Percentiles rank a stretch among this genome's conserved stretches.
phyloP scores from a whole-genome alignment of 2,329 filamentous ascomycete genomes.

The Alternaria burnsii region DNA sequence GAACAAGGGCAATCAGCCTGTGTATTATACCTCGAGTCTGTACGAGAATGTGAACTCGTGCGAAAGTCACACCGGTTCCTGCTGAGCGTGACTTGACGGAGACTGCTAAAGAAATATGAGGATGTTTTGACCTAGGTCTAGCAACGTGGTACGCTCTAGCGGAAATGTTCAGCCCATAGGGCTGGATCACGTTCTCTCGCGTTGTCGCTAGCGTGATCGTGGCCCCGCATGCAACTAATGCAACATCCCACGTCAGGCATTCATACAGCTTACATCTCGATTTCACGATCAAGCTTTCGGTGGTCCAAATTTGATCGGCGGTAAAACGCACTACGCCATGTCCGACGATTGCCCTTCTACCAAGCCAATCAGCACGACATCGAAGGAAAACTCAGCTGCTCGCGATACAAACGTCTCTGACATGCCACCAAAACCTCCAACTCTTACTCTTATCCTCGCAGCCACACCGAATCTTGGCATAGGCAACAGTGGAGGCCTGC shows the following conservation, averaged over 20 bases:
- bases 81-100: neutral
- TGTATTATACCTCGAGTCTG: slow-evolving; percentile 35
- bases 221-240: slow-evolving; percentile 18
- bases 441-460: slow-evolving; percentile 92
- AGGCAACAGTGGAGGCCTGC: slow-evolving; percentile 77
- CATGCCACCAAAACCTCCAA: slow-evolving; percentile 50
- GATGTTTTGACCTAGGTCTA: neutral
- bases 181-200: slow-evolving; percentile 35
- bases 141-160: neutral
- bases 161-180: neutral
- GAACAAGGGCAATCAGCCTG: slow-evolving; percentile 19
- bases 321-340: slow-evolving; percentile 11
- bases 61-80: slow-evolving; percentile 2
- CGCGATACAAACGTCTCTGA: slow-evolving; percentile 9
- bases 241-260: slow-evolving; percentile 1
- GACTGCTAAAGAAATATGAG: neutral
- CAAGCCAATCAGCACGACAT: slow-evolving; percentile 2
- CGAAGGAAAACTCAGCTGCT: neutral
- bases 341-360: slow-evolving; percentile 9
- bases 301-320: too few species aligned
- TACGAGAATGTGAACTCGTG: slow-evolving; percentile 20
- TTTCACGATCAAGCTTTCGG: neutral
- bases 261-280: neutral
- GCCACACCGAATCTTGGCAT: slow-evolving; percentile 92
- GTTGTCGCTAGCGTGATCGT: slow-evolving; percentile 29